Evolutionary conservation across 768 basidiomycete species (phyloP).

Genomic region (Leucosporidium scottii): DNA sequence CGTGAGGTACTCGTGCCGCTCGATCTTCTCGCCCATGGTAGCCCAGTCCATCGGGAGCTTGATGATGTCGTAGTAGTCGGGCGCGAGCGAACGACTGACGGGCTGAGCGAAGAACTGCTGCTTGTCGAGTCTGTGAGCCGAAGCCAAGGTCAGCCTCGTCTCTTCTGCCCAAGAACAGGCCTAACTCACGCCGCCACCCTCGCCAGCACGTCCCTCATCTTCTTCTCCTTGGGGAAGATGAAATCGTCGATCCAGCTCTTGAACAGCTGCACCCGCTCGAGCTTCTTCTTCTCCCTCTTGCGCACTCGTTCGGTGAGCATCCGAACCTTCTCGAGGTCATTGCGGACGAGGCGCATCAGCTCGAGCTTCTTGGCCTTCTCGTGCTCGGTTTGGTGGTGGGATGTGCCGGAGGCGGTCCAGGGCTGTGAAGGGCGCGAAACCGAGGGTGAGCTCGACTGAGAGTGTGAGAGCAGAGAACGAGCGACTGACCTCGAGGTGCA

Average conservation of each 20-base stretch:
- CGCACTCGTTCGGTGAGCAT: slow-evolving; percentile 59
- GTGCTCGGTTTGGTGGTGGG: slow-evolving; percentile 63
- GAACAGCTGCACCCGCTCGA: slow-evolving; percentile 59
- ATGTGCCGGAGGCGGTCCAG: slow-evolving; percentile 73
- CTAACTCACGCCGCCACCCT: slow-evolving; percentile 58
- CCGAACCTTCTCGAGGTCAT: slow-evolving; percentile 68
- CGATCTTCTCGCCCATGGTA: slow-evolving; percentile 85
- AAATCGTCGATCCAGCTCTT: slow-evolving; percentile 57
- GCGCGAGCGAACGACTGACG: slow-evolving; percentile 68
- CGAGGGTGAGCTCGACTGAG: background rate
- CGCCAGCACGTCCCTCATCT: slow-evolving; percentile 60
- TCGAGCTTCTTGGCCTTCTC: slow-evolving; percentile 74
- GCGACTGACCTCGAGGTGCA: slow-evolving; percentile 68
- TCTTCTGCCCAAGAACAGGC: background rate
- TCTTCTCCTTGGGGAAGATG: slow-evolving; percentile 61
- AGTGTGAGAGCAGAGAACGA: background rate
- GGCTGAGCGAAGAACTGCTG: slow-evolving; percentile 63
- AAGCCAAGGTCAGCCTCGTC: slow-evolving; percentile 1
- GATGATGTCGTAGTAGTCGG: slow-evolving; percentile 84
- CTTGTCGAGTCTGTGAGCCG: slow-evolving; percentile 44
- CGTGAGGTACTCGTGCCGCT: slow-evolving; percentile 70
- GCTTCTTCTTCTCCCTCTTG: slow-evolving; percentile 76
- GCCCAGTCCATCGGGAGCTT: slow-evolving; percentile 86
- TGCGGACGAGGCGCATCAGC: slow-evolving; percentile 58
- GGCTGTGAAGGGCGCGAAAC: slow-evolving; percentile 47